A percentile compares a stretch with the other conserved stretches of the same genome.
Evolutionary conservation across 768 basidiomycete species (phyloP).

Genomic region (Paxillus ammoniavirescens): DNA sequence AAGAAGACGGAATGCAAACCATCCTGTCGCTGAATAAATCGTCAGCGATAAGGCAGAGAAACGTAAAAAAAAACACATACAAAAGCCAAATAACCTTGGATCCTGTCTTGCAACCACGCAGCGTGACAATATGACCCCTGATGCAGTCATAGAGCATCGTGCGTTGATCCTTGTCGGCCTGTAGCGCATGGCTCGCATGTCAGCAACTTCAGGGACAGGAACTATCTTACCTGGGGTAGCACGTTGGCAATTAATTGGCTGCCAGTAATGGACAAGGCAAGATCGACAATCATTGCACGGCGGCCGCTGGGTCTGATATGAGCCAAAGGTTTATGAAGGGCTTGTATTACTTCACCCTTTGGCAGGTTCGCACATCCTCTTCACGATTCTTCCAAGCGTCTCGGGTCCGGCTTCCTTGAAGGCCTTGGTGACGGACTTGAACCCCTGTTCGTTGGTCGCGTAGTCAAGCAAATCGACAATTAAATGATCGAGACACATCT

Average conservation of each 20-base stretch:
- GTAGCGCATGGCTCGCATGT: slow-evolving; percentile 7
- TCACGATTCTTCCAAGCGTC: slow-evolving; percentile 69
- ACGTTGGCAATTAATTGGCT: slow-evolving; percentile 85
- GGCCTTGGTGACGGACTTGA: slow-evolving; percentile 83
- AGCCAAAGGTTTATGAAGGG: not conserved
- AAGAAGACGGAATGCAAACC: slow-evolving; percentile 31
- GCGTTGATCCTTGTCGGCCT: slow-evolving; percentile 88
- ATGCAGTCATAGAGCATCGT: slow-evolving; percentile 82
- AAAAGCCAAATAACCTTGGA: slow-evolving; percentile 93
- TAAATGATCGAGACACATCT: slow-evolving; percentile 77
- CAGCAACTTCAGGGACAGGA: not conserved
- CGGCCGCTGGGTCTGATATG: slow-evolving; percentile 49
- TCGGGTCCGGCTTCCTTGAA: slow-evolving; percentile 82
- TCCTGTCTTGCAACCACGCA: slow-evolving; percentile 89
- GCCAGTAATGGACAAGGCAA: slow-evolving; percentile 79
- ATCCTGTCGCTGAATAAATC: slow-evolving; percentile 51
- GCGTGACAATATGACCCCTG: slow-evolving; percentile 81
- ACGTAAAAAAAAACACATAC: slow-evolving; percentile 30
- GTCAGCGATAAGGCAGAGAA: slow-evolving; percentile 1
- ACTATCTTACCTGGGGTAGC: slow-evolving; percentile 60
- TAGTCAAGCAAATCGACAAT: slow-evolving; percentile 75
- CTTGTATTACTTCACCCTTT: slow-evolving; percentile 52
- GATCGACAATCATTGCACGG: slow-evolving; percentile 82
- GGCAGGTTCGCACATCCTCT: slow-evolving; percentile 83
- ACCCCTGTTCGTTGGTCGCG: slow-evolving; percentile 81